These are phyloP conservation scores for Alloteropsis semialata DNA, from an alignment of 176 grass and related monocot species.

Conservation along the genomic window DNA sequence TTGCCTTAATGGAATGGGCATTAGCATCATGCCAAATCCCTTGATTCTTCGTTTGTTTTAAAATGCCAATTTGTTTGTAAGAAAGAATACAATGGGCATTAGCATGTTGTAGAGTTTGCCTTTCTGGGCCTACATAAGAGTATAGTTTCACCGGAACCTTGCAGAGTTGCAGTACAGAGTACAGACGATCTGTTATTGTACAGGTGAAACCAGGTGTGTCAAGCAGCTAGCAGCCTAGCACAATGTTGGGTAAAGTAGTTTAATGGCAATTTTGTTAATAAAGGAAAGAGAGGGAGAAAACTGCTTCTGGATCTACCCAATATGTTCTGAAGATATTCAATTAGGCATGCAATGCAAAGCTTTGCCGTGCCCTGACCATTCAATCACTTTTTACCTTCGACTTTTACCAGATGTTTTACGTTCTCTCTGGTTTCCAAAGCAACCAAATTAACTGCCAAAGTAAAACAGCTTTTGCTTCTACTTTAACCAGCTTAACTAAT, in stretches of 20 bases:
- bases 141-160: background rate
- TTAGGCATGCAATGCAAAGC: background rate
- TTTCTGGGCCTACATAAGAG: background rate
- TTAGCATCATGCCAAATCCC: background rate
- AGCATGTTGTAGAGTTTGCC: background rate
- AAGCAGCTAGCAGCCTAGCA: background rate
- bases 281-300: background rate
- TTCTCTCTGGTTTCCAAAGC: background rate
- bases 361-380: background rate
- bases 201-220: background rate
- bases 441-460: constrained; percentile 8
- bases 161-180: too few relatives aligned
- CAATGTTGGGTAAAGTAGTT: background rate
- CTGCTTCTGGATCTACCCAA: background rate
- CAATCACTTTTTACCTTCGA: background rate
- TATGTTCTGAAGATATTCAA: background rate
- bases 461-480: background rate
- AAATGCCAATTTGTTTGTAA: background rate
- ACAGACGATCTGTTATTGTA: background rate
- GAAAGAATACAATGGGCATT: background rate
- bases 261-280: background rate
- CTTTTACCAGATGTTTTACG: constrained; percentile 3
- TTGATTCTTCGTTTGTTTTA: background rate
- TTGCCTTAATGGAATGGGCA: constrained; percentile 11
- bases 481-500: background rate